Conservation (phyloP, 805 yeast species). For the Saccharomycopsis olivae region DNA sequence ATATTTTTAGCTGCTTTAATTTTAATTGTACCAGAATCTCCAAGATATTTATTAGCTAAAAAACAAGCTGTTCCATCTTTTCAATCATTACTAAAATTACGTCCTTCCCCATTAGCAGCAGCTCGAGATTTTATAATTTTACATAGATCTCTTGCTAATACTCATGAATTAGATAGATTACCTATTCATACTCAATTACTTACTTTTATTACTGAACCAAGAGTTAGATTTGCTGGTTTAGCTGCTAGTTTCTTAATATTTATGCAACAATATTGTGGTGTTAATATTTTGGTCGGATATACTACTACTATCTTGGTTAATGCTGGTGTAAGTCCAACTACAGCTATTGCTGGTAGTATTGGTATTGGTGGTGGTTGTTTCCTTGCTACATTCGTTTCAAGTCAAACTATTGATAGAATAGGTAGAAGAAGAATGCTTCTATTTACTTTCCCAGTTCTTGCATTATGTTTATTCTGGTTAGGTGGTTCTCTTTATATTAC, state of each 20-base stretch:
- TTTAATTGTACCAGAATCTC: conserved; percentile 54
- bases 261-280: conserved; percentile 48
- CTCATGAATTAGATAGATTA: conserved; percentile 2
- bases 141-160: conserved; percentile 22
- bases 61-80: conserved; percentile 38
- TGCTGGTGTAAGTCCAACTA: conserved; percentile 32
- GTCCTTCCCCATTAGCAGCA: no score
- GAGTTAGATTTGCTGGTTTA: conserved; percentile 41
- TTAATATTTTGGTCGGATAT: conserved; percentile 41
- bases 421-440: conserved; percentile 45
- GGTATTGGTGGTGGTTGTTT: conserved; percentile 41
- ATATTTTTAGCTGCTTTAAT: conserved; percentile 40
- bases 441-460: conserved; percentile 50
- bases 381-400: conserved; percentile 37
- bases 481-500: conserved; percentile 36
- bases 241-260: conserved; percentile 41
- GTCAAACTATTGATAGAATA: conserved; percentile 37
- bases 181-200: conserved; percentile 23
- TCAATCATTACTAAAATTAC: no score
- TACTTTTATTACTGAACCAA: conserved; percentile 32
- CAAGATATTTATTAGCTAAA: conserved; percentile 56
- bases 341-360: conserved; percentile 30
- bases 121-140: conserved; percentile 58
- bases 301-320: conserved; percentile 38
- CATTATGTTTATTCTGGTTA: conserved; percentile 40